Evolutionary conservation across 352 stramenopile genomes (phyloP), one percentile per base, ranked within the genome.

Genomic region (Phytophthora macrochlamydospora): DNA sequence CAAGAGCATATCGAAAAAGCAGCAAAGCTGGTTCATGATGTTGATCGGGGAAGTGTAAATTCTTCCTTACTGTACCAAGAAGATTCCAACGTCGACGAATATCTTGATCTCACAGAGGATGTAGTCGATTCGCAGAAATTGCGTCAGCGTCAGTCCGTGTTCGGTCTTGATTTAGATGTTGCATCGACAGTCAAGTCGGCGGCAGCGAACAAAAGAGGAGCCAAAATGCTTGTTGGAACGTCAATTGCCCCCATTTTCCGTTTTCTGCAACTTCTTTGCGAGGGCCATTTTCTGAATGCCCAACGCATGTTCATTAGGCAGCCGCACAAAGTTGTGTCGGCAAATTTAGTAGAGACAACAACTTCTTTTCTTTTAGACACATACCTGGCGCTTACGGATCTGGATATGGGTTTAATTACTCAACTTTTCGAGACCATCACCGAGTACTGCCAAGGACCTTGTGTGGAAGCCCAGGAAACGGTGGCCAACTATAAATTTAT

Each of bases 401-500:
- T 79, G n/a, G 76, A 89, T 28, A 68, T 90, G 7, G 73, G 56
- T 2, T 59, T 93, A 29, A 66, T 92, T 3, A 88, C 83, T 4
- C 85, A 93, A 58, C 37, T 93, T 2, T 91, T 93, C 56, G 81
- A 91, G 42, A 92, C 85, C 4, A 86, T 93, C 31, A 83, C 83
- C 2, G 85, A 93, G 55, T 90, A 88, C 56, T 93, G 85, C n/a
- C 85, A 93, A 62, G 85, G 85, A 5, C 85, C 81, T 1, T 93
- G 85, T 44, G 58, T 78, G 9, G 85, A 91, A 79, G 83, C 85
- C 0, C 85, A 93, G 59, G 72, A 87, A 51, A 90, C 81, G 5
- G 83, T 92, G 4, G 81, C 81, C 0, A 91, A 90, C 46, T 92
- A 89, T 68, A 87, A 87, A 51, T 91, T 93, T 61, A 80, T 93